Conservation (phyloP, 768 basidiomycete genomes). For the Mycena floridula region DNA sequence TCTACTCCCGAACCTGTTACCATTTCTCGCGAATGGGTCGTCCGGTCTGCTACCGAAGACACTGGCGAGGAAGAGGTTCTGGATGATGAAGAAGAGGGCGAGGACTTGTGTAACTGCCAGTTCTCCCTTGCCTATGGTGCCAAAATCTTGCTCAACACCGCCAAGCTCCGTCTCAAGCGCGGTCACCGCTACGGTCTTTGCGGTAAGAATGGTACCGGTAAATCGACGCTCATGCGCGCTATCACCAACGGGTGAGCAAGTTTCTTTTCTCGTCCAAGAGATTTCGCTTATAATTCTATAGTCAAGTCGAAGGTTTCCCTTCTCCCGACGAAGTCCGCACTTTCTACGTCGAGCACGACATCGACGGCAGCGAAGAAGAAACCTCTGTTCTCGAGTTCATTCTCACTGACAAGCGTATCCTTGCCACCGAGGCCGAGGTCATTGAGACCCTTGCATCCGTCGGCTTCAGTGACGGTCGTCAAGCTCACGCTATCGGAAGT, state of each 20-base stretch:
- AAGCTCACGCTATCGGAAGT: slow-evolving; percentile 78
- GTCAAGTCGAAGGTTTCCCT: slow-evolving; percentile 97
- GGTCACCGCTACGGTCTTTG: slow-evolving; percentile 98
- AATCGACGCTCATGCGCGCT: slow-evolving; percentile 91
- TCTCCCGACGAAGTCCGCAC: slow-evolving; percentile 96
- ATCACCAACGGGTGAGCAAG: slow-evolving; percentile 81
- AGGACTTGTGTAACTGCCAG: slow-evolving; percentile 98
- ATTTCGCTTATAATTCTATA: slow-evolving; percentile 19
- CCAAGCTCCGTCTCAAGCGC: slow-evolving; percentile 94
- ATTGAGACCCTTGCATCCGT: slow-evolving; percentile 82
- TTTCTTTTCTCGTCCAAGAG: background rate
- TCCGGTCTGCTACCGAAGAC: slow-evolving; percentile 80
- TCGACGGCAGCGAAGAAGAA: slow-evolving; percentile 91
- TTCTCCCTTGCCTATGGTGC: slow-evolving; percentile 99
- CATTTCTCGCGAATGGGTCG: slow-evolving; percentile 80
- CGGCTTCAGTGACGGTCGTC: slow-evolving; percentile 87
- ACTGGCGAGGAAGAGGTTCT: slow-evolving; percentile 57
- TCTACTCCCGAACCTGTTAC: slow-evolving; percentile 59
- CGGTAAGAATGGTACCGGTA: slow-evolving; percentile 98
- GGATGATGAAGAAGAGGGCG: slow-evolving; percentile 96
- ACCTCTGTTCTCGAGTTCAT: slow-evolving; percentile 91
- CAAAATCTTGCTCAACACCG: slow-evolving; percentile 96
- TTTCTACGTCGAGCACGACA: slow-evolving; percentile 99
- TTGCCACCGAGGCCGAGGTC: slow-evolving; percentile 62
- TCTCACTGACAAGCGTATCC: slow-evolving; percentile 75